Conservation (phyloP, 2,329 filamentous ascomycete genomes). For the Nannizziopsis barbatae region DNA sequence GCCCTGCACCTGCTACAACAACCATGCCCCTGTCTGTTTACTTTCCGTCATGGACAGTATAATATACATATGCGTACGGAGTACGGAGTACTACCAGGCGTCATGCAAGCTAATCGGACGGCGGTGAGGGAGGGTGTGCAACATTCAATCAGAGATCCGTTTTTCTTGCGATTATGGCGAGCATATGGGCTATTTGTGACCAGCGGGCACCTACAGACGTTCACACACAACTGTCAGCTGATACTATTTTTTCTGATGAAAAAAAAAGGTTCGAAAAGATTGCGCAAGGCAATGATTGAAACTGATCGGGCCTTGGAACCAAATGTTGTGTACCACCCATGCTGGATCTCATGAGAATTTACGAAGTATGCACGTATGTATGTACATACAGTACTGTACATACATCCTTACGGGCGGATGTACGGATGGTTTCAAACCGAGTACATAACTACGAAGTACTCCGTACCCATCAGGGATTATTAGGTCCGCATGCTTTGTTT, state of each 20-base stretch:
- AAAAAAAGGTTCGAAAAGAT: not conserved
- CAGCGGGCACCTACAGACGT: not conserved
- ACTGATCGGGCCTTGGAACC: not conserved
- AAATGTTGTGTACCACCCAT: not conserved
- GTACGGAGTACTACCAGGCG: not conserved
- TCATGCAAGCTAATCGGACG: not conserved
- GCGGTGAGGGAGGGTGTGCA: conserved; percentile 2
- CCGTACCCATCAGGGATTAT: conserved; percentile 4
- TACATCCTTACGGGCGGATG: too few species aligned
- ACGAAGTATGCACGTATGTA: not conserved
- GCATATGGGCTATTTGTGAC: not conserved
- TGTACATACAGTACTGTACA: too few species aligned
- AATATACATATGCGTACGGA: not conserved
- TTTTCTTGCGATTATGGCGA: not conserved
- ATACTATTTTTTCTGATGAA: not conserved
- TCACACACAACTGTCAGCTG: too few species aligned
- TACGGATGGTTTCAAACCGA: too few species aligned
- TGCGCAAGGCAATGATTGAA: not conserved
- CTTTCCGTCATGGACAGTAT: too few species aligned
- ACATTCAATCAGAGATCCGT: not conserved
- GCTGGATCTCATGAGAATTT: conserved; percentile 4
- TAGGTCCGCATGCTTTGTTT: conserved; percentile 1
- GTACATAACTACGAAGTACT: too few species aligned
- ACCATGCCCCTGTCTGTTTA: too few species aligned
- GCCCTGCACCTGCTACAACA: too few species aligned